These are phyloP conservation scores for Globisporangium carolinianum DNA, from an alignment of 352 stramenopile genomes.

Conservation along the genomic window DNA sequence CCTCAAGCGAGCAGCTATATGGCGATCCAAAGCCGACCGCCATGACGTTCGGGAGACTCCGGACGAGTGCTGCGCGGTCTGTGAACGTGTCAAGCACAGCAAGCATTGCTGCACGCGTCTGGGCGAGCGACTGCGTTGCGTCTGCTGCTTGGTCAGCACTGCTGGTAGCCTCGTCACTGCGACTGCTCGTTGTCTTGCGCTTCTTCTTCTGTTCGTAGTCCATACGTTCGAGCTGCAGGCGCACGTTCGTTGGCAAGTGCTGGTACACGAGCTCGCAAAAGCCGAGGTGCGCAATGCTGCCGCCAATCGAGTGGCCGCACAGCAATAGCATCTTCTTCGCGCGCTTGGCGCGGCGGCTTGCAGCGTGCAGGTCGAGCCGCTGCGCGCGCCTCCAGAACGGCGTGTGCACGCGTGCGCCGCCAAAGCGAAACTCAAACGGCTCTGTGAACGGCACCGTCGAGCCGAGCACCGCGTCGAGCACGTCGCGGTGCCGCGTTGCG, in stretches of 20 bases:
- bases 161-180: neutral
- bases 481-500: constrained; percentile 46
- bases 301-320: constrained; percentile 77
- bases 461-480: constrained; percentile 64
- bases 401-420: constrained; percentile 62
- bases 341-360: constrained; percentile 38
- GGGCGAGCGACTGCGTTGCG: neutral
- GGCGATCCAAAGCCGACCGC: constrained; percentile 74
- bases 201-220: constrained; percentile 50
- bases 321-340: constrained; percentile 61
- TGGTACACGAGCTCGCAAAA: constrained; percentile 75
- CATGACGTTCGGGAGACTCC: constrained; percentile 41
- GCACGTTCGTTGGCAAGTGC: constrained; percentile 37
- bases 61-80: constrained; percentile 15
- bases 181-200: constrained; percentile 5
- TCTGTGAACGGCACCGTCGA: constrained; percentile 55
- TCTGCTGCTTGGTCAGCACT: neutral
- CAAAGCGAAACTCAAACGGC: constrained; percentile 66
- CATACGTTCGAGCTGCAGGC: constrained; percentile 47
- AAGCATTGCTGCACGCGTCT: constrained; percentile 3
- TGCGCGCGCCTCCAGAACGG: constrained; percentile 72
- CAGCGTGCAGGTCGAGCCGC: constrained; percentile 42
- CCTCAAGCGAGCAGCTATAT: constrained; percentile 48
- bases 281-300: constrained; percentile 74
- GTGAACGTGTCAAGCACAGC: constrained; percentile 13